phyloP scores from a whole-genome alignment of 2,329 filamentous ascomycete genomes.

The Seiridium unicorne region DNA sequence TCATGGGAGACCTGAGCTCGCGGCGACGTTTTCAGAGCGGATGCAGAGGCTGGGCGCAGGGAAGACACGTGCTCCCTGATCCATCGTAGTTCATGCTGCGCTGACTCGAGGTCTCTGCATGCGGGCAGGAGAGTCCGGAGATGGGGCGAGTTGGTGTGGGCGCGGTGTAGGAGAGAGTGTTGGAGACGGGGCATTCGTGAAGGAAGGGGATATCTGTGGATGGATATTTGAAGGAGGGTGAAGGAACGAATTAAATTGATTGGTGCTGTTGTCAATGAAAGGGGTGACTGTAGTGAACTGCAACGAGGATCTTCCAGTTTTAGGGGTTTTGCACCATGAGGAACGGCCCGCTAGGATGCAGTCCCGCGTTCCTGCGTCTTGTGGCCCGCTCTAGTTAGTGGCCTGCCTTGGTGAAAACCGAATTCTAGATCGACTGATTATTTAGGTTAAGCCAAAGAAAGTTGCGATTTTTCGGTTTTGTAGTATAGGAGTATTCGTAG shows the following conservation, averaged over 20 bases:
- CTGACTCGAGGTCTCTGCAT: constrained; percentile 62
- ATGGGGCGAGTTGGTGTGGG: constrained; percentile 51
- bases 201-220: not conserved
- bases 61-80: constrained; percentile 58
- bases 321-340: not conserved
- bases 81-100: constrained; percentile 72
- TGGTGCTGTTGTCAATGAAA: not conserved
- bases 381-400: not conserved
- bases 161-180: constrained; percentile 55
- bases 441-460: too few relatives aligned
- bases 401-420: too few relatives aligned
- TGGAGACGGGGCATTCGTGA: constrained; percentile 60
- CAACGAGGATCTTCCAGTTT: not conserved
- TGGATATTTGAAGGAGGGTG: not conserved
- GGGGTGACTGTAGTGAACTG: not conserved
- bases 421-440: too few relatives aligned
- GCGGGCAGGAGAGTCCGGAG: constrained; percentile 61
- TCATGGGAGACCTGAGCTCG: not conserved
- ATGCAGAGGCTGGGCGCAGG: not conserved
- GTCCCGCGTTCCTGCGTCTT: not conserved
- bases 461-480: too few relatives aligned
- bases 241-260: too few relatives aligned
- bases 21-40: not conserved
- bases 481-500: too few relatives aligned
- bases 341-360: not conserved